Percentiles rank a stretch among this genome's conserved stretches.
Evolutionary conservation across 805 yeast genomes (phyloP).

Genomic region (Candida peoriensis): DNA sequence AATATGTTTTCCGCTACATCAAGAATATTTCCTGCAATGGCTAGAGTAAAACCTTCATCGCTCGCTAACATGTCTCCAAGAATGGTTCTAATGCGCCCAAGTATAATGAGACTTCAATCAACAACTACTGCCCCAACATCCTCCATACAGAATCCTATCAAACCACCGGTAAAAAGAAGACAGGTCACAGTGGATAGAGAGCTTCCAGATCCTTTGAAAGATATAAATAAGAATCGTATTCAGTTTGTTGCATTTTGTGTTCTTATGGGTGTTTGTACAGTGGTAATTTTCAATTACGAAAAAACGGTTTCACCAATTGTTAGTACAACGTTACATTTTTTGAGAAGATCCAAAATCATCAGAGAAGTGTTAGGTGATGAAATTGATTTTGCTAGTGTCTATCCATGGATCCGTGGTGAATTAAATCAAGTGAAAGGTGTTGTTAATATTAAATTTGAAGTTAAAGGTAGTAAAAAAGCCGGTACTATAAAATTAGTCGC

Average conservation of each 20-base stretch:
- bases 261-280: slow-evolving; percentile 49
- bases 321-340: slow-evolving; percentile 76
- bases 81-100: neutral
- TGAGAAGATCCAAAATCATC: slow-evolving; percentile 70
- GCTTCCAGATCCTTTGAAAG: slow-evolving; percentile 74
- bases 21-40: too few species aligned
- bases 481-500: slow-evolving; percentile 63
- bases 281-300: slow-evolving; percentile 86
- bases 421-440: slow-evolving; percentile 79
- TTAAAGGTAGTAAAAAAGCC: slow-evolving; percentile 60
- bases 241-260: slow-evolving; percentile 52
- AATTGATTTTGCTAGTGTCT: slow-evolving; percentile 63
- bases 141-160: too few species aligned
- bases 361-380: slow-evolving; percentile 64
- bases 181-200: slow-evolving; percentile 53
- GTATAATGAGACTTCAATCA: slow-evolving; percentile 2
- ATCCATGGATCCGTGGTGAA: slow-evolving; percentile 89
- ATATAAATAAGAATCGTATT: slow-evolving; percentile 42
- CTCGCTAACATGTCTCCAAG: too few species aligned
- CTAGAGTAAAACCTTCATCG: too few species aligned
- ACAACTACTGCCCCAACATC: neutral
- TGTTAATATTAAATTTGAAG: slow-evolving; percentile 67
- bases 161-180: slow-evolving; percentile 4
- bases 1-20: too few species aligned
- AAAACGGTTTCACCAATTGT: slow-evolving; percentile 87